Conservation (phyloP, 345 rosid genomes). For the Cardamine occulta region DNA sequence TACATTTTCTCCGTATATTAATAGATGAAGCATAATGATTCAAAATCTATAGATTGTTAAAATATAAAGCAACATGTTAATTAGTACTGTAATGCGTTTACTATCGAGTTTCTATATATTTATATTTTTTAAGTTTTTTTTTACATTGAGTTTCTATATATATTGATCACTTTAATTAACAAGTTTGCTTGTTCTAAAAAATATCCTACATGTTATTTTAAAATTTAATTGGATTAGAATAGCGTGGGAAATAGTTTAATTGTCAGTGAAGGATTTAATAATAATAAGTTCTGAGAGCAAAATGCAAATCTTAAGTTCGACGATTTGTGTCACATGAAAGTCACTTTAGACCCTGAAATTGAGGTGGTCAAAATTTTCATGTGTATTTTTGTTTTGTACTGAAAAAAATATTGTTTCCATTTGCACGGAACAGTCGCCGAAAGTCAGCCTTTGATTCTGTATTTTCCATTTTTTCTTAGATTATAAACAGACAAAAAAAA, state of each 20-base stretch:
- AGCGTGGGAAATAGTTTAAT: conserved; percentile 16
- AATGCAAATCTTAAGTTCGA: conserved; percentile 38
- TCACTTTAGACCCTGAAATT: conserved; percentile 42
- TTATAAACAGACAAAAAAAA: neutral
- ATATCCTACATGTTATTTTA: neutral
- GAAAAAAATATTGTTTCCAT: conserved; percentile 1
- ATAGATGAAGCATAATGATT: no score
- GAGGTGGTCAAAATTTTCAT: conserved; percentile 35
- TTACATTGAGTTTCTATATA: neutral
- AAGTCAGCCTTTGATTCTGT: conserved; percentile 40
- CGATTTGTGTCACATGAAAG: conserved; percentile 46
- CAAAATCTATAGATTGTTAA: neutral
- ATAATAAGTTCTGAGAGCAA: conserved; percentile 13
- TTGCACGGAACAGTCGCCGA: conserved; percentile 39
- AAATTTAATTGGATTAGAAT: neutral
- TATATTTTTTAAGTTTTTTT: no score
- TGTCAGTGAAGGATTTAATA: conserved; percentile 18
- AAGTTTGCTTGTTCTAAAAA: neutral
- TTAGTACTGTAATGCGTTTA: conserved; percentile 21
- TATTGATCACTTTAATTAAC: neutral
- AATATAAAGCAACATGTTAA: neutral
- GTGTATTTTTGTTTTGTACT: conserved; percentile 21
- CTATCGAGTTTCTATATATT: neutral
- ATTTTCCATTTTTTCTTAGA: neutral
- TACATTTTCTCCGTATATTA: no score